Conservation (phyloP, 345 rosid genomes). For the Bruguiera gymnorhiza region DNA sequence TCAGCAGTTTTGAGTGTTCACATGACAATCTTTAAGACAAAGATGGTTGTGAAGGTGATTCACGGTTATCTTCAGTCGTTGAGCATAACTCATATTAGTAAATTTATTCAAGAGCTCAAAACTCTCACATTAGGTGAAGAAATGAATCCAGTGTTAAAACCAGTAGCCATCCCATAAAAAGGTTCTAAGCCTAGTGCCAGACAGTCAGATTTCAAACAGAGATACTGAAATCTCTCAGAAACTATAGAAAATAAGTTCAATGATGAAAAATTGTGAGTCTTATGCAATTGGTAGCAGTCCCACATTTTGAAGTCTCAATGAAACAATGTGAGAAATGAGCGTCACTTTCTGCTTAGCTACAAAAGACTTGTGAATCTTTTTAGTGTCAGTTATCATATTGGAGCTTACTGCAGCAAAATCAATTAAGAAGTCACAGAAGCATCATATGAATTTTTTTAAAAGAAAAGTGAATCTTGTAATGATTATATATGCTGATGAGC, state of each 20-base stretch:
- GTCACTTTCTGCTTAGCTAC: slow-evolving; percentile 6
- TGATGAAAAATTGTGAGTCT: neutral
- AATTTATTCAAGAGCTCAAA: neutral
- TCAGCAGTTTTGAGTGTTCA: neutral
- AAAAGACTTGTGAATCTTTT: neutral
- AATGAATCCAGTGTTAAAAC: slow-evolving; percentile 5
- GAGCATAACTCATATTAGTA: neutral
- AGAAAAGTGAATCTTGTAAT: slow-evolving; percentile 7
- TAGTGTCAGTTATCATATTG: neutral
- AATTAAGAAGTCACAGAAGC: neutral
- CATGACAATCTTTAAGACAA: neutral
- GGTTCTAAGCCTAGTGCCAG: neutral
- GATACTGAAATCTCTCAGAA: neutral
- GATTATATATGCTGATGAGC: neutral
- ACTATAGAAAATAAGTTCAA: neutral
- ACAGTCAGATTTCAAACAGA: slow-evolving; percentile 3
- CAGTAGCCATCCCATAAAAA: neutral
- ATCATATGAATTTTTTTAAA: neutral
- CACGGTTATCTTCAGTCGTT: neutral
- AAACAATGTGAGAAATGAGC: neutral
- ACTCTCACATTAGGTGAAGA: neutral
- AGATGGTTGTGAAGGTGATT: neutral
- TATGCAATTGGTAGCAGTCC: neutral
- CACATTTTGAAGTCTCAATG: neutral
- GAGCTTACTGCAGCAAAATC: neutral